Base-by-base conservation (phyloP, 345 rosid genomes). In the Citrus cavaleriei region DNA sequence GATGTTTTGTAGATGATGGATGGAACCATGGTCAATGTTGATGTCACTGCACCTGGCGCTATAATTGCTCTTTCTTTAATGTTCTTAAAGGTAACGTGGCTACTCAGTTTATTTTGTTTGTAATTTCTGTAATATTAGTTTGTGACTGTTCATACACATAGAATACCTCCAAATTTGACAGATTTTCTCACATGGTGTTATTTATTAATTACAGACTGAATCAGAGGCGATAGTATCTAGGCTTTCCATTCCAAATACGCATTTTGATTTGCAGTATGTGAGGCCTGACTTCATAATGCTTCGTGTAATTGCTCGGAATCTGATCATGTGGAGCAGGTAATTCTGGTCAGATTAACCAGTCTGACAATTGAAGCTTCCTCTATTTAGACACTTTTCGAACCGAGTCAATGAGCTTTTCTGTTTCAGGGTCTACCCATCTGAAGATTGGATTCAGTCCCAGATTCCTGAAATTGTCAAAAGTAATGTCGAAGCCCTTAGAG, bases 231-330 rank as follows among this genome's bases (percentile, higher is more conserved):
- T 93, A 74, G 84, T 86, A 49, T 89, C 97, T 65, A 89, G 90
- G 91, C 89, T 96, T 85, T 89, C 90, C 70, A 91, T 92, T 81
- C 99, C 99, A 76, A 86, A 87, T 84, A 94, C 97, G 27, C 88
- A 72, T 77, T 96, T 89, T 81, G 98, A 91, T 76, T 83, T 96
- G 86, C 91, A 90, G 75, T 94, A 93, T 42, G 90, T 96, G 85
- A 91, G 99, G 87, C 97, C 99, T 68, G 97, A 96, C 86, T 96
- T 94, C 86, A 91, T 96, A 81, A 88, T 95, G 96, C 99, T 95
- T 84, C 98, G 98, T 79, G 94, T 96, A 80, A 89, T 96, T 90
- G 97, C 99, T 83, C 89, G 93, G 78, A 96, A 91, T 85, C 80
- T 96, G 88, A 90, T 96, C 81, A 90, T 94, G 97, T 96, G 98